Base-by-base conservation (phyloP, 345 rosid species). In the Eucalyptus cloeziana region DNA sequence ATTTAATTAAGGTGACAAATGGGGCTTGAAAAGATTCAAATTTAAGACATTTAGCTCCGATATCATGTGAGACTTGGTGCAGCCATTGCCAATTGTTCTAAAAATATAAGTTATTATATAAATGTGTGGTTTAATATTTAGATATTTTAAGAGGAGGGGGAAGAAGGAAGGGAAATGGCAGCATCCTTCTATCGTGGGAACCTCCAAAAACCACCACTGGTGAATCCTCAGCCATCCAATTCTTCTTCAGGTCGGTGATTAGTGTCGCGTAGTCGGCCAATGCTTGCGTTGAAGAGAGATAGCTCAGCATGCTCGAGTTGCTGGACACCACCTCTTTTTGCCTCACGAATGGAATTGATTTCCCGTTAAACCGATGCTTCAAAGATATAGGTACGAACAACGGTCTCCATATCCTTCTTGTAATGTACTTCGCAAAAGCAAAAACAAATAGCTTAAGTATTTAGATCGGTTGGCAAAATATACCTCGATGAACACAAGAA, bases 151-250 rank as follows among this genome's bases (percentile, higher is more conserved):
- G 22, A 17, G 2, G 4, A 21, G 2, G 8, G 22, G 10, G 0
- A 10, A 1, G 22, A 33, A 54, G 43, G 9, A 52, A 11, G 22
- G 31, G 50, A 51, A 87, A 85, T 2, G 24, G 45, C 44, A 8
- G 87, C 92, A 92, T 93, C 94, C 99, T 96, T 94, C 96, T 98
- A 89, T 98, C 99, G 91, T 96, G 96, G 79, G 99, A 96, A 60
- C 96, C 99, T 87, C 98, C 98, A 87, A 96, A 95, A 93, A 94
- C 97, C 87, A 96, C 94, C 31, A 94, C 97, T 7, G 99, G 96
- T 3, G 99, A 95, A 54, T 94, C 90, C 90, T 96, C 96, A 6
- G 96, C 94, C 40, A 95, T 92, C 54, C 94, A 92, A 62, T 96
- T 94, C 81, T 93, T 93, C 93, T 96, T 96, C 93, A 95, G 91